Conservation (phyloP, 441 rosid species). For the Euphorbia schlechtendalii region DNA sequence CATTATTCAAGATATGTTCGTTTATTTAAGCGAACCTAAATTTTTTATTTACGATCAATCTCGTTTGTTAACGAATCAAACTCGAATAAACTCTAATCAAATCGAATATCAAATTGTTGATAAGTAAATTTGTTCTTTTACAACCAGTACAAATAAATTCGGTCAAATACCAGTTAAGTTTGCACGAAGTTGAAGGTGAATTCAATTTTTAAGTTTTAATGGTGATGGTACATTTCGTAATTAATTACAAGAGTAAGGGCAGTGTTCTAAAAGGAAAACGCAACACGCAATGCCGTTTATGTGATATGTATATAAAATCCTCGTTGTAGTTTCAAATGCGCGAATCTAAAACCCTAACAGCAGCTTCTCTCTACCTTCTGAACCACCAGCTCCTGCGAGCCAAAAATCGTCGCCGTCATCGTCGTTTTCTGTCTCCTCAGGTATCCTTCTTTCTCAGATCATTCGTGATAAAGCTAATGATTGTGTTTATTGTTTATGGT, state of each 20-base stretch:
- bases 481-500: background rate
- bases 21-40: no score
- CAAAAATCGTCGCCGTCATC: background rate
- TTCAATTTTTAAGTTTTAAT: background rate
- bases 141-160: no score
- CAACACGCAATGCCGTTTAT: background rate
- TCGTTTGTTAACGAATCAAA: no score
- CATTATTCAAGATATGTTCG: no score
- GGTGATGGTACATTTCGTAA: slow-evolving; percentile 8
- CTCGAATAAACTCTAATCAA: no score
- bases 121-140: no score
- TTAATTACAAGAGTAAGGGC: background rate
- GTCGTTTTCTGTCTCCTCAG: background rate
- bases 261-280: background rate
- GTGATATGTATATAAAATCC: background rate
- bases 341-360: slow-evolving; percentile 6
- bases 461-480: background rate
- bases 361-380: background rate
- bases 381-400: background rate
- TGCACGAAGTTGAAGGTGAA: no score
- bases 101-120: no score
- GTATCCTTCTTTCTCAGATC: background rate
- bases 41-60: no score
- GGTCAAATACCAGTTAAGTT: no score
- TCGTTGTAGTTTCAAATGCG: background rate